Base-by-base conservation (phyloP, 2,329 filamentous ascomycete species). In the Parasarocladium wereldwijsianum region DNA sequence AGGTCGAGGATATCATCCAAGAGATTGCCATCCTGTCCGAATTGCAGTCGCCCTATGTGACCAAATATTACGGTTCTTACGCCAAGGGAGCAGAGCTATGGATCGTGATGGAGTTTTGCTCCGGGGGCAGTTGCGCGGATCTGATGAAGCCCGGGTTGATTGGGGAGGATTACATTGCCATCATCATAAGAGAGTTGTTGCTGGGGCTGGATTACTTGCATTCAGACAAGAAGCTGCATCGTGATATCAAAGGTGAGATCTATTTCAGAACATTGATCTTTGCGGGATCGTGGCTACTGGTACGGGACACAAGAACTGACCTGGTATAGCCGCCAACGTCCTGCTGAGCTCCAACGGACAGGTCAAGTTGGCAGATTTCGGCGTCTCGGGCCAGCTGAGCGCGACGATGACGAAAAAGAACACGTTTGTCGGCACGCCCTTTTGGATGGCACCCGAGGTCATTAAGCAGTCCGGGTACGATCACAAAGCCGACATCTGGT, bases 341-440 rank as follows among this genome's bases (percentile, higher is more conserved):
- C 64, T 98, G 19, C 68, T 98, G 5, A 77, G 80, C 36, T 74
- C 84, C 29, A 93, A 80, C 48, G 90, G 90, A 3, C 90, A 96
- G 57, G 87, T 98, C 43, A 98, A 98, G 54, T 64, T 96, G 33
- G 87, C 87, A 10, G 87, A 98, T 51, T 98, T 98, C 57, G 87
- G 87, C 34, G 90, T 98, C 6, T 94, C 87, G 1, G 87, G 87
- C 17, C 90, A 96, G 56, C 67, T 96, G 14, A 92, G 87, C 8
- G 87, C 87, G 6, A 98, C 87, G 29, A 96, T 96, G 86, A 94
- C 87, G 38, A 96, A 96, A 66, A 96, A 96, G 61, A 96, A 96
- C 50, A 96, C 87, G 0, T 98, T 96, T 52, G 87, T 98, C 18
- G 90, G 90, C 19, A 96, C 87, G 0, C 87, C 90, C 2, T 98